phyloP scores from a whole-genome alignment of 2,329 filamentous ascomycete genomes.

The Diplocarpon rosae region DNA sequence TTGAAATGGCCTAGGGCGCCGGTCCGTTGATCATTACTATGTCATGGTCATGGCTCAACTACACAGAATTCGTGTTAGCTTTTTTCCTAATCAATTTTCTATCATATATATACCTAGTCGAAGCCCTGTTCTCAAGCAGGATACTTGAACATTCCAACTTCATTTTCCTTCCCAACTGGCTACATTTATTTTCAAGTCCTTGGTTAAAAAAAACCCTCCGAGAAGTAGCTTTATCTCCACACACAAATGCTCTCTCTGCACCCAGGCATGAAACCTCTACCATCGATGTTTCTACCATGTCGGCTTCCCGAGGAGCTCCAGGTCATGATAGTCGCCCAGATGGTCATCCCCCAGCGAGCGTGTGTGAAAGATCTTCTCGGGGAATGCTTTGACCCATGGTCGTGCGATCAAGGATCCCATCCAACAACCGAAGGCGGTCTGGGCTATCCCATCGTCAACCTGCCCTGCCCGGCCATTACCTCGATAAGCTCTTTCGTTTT shows the following conservation, averaged over 20 bases:
- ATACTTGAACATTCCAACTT: too few relatives aligned
- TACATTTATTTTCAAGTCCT: too few relatives aligned
- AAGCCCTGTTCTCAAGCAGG: too few relatives aligned
- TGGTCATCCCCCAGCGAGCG: neutral
- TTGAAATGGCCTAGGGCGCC: too few relatives aligned
- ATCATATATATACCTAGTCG: too few relatives aligned
- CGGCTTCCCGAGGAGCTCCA: constrained; percentile 2
- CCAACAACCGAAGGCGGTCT: neutral
- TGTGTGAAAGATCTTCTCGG: constrained; percentile 3
- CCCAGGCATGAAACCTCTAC: neutral
- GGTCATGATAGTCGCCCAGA: neutral
- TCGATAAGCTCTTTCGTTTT: neutral
- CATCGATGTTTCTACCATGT: too few relatives aligned
- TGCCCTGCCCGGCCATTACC: neutral
- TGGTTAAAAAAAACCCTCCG: too few relatives aligned
- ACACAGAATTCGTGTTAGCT: too few relatives aligned
- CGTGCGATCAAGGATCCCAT: constrained; percentile 1
- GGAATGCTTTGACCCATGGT: constrained; percentile 3
- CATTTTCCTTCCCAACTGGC: too few relatives aligned
- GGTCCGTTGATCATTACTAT: neutral
- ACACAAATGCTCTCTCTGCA: constrained; percentile 2
- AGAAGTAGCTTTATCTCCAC: neutral
- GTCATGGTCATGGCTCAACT: neutral
- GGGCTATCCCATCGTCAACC: neutral
- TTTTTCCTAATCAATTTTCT: too few relatives aligned